Base-by-base conservation (phyloP, 2,329 filamentous ascomycete genomes). In the Arthrinium phaeospermum region DNA sequence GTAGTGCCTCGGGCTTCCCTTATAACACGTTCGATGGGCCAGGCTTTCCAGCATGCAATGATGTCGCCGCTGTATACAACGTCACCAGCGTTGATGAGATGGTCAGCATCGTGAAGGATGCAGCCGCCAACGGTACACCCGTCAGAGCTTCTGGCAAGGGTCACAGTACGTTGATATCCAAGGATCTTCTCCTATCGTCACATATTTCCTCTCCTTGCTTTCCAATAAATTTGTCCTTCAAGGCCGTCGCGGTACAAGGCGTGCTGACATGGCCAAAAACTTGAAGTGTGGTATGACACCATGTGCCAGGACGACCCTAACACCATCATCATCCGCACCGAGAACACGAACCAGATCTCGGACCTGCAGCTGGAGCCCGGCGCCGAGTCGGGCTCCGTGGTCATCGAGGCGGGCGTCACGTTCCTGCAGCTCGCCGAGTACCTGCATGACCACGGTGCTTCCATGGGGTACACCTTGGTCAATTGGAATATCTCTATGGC, bases 401-500 rank as follows among this genome's bases (percentile, higher is more conserved):
- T 85, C 72, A 83, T 88, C 57, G 86, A 88, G 74, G 85, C 83
- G 2, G 86, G 86, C n/a, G 85, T 87, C 13, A 87, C 86, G 0
- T 88, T 87, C 73, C 82, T 86, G 72, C 84, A 86, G 80, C 82
- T 88, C 4, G 85, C 86, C 1, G 85, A 86, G 71, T 87, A 84
- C 72, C 81, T 88, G 44, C 86, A 88, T 72, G 80, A 81, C 41
- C 80, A 82, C 34, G 82, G 81, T 22, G 86, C 85, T 13, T 85
- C 83, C 34, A 83, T 87, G 61, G 86, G 86, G 24, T 87, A 86
- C 70, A 86, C 85, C 0, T 79, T 88, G 4, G 86, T 88, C 5
- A 88, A 88, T 76, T 88, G 86, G 86, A 88, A 88, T 73, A 88
- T 88, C 71, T 86, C 84, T 6, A 80, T 88, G 47, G 86, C 84